phyloP scores from a whole-genome alignment of 176 grass and related monocot species.

The Aegilops tauschii region DNA sequence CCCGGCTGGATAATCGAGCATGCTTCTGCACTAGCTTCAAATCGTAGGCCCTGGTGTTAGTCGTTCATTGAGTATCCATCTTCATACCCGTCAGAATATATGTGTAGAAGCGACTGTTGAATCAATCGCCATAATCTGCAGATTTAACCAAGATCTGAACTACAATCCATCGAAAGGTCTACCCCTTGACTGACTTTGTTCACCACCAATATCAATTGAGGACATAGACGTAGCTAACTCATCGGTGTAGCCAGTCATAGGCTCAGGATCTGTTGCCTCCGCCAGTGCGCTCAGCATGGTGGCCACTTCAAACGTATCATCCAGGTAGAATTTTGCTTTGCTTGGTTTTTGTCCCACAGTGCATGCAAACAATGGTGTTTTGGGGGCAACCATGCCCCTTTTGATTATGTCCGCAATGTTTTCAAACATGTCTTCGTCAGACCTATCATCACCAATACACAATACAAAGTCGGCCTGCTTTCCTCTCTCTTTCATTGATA shows the following conservation, averaged over 20 bases:
- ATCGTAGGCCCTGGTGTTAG: conserved; percentile 38
- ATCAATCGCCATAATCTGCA: conserved; percentile 40
- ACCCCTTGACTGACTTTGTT: conserved; percentile 31
- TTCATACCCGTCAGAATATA: conserved; percentile 40
- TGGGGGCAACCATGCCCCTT: conserved; percentile 55
- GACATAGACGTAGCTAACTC: conserved; percentile 24
- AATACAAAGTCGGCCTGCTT: conserved; percentile 77
- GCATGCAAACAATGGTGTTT: conserved; percentile 75
- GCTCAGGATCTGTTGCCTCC: conserved; percentile 53
- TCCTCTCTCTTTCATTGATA: conserved; percentile 68
- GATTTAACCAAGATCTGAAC: conserved; percentile 13
- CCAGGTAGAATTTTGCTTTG: conserved; percentile 98
- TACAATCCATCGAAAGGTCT: conserved; percentile 35
- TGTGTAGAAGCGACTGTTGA: conserved; percentile 24
- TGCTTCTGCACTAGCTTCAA: conserved; percentile 12
- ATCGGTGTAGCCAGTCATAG: not conserved
- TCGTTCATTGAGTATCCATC: conserved; percentile 15
- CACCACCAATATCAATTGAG: conserved; percentile 32
- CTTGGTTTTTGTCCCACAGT: conserved; percentile 97
- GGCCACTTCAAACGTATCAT: conserved; percentile 85
- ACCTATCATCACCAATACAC: conserved; percentile 91
- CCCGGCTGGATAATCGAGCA: not conserved
- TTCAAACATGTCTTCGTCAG: conserved; percentile 96
- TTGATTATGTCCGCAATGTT: conserved; percentile 63
- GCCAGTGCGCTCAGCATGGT: conserved; percentile 75